Evolutionary conservation across 139 green algal species (phyloP), one percentile per base, ranked within the genome.

Genomic region (Haematococcus lacustris): DNA sequence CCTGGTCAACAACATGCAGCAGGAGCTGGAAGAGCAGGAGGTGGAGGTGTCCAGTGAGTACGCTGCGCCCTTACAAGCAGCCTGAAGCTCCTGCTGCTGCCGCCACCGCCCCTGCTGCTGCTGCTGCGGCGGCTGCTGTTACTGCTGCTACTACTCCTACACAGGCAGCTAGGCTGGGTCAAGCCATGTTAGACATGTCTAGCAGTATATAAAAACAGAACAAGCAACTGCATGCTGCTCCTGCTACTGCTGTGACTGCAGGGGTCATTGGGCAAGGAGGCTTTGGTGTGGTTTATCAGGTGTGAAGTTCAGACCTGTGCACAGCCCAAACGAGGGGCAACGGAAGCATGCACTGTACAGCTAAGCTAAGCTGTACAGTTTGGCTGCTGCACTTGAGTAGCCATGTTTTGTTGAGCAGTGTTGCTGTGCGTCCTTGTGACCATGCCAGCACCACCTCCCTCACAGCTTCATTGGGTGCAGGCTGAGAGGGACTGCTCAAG

Each of bases 1-100:
- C 35, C 25, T 69, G 63, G 63, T 43, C 3, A 21, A 5, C 9
- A 33, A 51, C 33, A 21, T 53, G 43, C 71, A 76, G 72, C 50
- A 62, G 2, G 73, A 78, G 66, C 66, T 78, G 33, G 66, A 39
- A 2, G 66, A 70, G n/a, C 66, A 70, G 26, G 66, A 78, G 38
- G 73, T 73, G 61, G 66, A 78, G 66, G 33, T 78, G 39, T 51
- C 53, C 30, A 21, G 53, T 64, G 53, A 69, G 63, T 69, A 32
- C 17, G n/a, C n/a, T n/a, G n/a, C n/a, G n/a, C n/a, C n/a, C n/a
- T n/a, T n/a, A n/a, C n/a, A n/a, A n/a, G n/a, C n/a, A n/a, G n/a
- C n/a, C n/a, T n/a, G n/a, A 17, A 9, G 17, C 17, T 53, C 43
- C 43, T 53, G 33, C 23, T 64, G 53, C 4, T 35, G 33, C 53